phyloP scores from a whole-genome alignment of 306 rosid species.

The Carpinus fangiana region DNA sequence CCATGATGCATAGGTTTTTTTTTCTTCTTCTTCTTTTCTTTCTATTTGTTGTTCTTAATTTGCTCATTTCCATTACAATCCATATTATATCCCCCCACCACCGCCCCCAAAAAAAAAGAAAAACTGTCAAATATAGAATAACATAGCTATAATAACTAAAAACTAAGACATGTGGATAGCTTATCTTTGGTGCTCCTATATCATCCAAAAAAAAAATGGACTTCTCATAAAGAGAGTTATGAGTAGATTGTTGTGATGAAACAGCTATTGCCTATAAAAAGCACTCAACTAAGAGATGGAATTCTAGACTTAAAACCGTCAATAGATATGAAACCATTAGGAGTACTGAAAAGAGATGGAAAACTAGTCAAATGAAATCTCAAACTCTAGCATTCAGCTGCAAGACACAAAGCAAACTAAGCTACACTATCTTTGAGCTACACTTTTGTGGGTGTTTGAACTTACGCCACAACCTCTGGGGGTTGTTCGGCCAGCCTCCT shows the following conservation, averaged over 20 bases:
- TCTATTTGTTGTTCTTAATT: no score
- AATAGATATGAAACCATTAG: not conserved
- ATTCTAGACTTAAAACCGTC: constrained; percentile 7
- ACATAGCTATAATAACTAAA: not conserved
- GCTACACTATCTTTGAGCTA: not conserved
- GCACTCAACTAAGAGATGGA: constrained; percentile 5
- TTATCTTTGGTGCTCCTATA: not conserved
- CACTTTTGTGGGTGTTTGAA: no score
- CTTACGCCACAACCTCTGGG: no score
- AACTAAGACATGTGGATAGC: not conserved
- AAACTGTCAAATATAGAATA: not conserved
- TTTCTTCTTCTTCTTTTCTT: no score
- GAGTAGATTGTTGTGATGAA: not conserved
- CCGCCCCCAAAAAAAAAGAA: not conserved
- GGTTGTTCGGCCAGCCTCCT: no score
- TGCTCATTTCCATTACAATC: no score
- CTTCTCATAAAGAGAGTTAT: not conserved
- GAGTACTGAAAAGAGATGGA: constrained; percentile 3
- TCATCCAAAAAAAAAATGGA: not conserved
- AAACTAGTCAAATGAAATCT: not conserved
- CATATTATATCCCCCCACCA: no score
- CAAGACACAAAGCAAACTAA: constrained; percentile 5
- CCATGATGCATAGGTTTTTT: no score
- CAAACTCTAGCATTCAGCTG: no score
- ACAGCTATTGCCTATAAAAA: not conserved